Evolutionary conservation across 2,329 filamentous ascomycete species (phyloP).

Genomic region (Fusarium sp.): DNA sequence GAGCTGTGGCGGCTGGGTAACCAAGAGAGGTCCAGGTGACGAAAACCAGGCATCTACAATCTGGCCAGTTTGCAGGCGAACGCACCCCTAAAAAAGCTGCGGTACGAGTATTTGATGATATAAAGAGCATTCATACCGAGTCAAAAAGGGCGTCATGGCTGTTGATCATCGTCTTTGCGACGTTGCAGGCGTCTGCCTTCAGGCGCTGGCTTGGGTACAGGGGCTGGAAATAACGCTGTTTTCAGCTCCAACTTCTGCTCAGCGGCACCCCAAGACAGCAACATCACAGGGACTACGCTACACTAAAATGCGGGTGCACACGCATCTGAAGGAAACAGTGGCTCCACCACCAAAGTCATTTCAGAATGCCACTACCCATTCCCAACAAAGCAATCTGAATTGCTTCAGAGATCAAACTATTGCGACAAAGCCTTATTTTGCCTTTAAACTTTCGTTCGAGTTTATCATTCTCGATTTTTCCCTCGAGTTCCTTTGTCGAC

Average conservation of each 20-base stretch:
- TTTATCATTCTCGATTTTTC: constrained; percentile 2
- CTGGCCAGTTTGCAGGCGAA: constrained; percentile 35
- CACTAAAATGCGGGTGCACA: constrained; percentile 36
- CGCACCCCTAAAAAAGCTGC: constrained; percentile 37
- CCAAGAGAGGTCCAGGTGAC: constrained; percentile 27
- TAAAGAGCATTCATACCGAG: constrained; percentile 33
- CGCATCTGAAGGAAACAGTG: constrained; percentile 35
- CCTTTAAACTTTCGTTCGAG: constrained; percentile 28
- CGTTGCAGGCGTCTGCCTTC: constrained; percentile 26
- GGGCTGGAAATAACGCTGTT: constrained; percentile 34
- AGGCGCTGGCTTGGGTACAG: constrained; percentile 31
- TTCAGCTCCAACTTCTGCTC: constrained; percentile 7
- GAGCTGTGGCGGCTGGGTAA: constrained; percentile 35
- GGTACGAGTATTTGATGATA: constrained; percentile 39
- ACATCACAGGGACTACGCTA: constrained; percentile 36
- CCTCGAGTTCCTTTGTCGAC: constrained; percentile 29
- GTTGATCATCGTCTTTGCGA: constrained; percentile 34
- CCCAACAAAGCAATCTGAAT: constrained; percentile 29
- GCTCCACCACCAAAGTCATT: constrained; percentile 35
- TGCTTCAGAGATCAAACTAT: constrained; percentile 11
- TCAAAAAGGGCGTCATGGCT: constrained; percentile 27
- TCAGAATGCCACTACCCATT: constrained; percentile 27
- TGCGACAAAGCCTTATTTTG: constrained; percentile 34
- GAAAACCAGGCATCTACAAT: constrained; percentile 38
- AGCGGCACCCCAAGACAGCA: constrained; percentile 29